Percentiles rank a stretch among this genome's conserved stretches.
phyloP scores from a whole-genome alignment of 2,329 filamentous ascomycete genomes.

The Penicillium sp. region DNA sequence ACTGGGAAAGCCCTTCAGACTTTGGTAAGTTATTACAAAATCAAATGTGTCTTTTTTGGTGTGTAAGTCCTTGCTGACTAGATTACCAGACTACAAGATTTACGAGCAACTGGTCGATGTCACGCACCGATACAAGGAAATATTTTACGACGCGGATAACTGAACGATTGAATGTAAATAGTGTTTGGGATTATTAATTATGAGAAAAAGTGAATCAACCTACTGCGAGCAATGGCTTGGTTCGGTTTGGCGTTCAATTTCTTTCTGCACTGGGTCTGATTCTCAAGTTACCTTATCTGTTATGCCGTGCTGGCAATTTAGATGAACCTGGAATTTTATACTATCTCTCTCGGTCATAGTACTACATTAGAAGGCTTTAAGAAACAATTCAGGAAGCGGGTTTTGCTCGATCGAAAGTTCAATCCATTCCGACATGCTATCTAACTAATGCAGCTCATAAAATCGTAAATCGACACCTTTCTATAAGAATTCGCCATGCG shows the following conservation, averaged over 20 bases:
- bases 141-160: conserved; percentile 63
- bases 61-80: neutral
- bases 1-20: conserved; percentile 40
- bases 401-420: neutral
- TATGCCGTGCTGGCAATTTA: neutral
- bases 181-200: neutral
- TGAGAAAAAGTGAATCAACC: neutral
- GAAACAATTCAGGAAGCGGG: neutral
- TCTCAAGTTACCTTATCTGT: neutral
- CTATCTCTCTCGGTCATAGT: too few relatives aligned
- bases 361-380: neutral
- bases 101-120: conserved; percentile 78
- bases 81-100: conserved; percentile 63
- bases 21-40: conserved; percentile 29
- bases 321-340: neutral
- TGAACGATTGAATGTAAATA: neutral
- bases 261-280: neutral
- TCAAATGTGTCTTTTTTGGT: neutral
- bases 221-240: neutral
- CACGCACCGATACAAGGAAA: conserved; percentile 73
- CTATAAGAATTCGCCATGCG: neutral
- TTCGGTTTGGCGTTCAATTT: neutral
- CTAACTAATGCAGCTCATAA: neutral
- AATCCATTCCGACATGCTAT: neutral
- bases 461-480: neutral